Evolutionary conservation across 371 early-diverging fungal genomes (phyloP), one percentile per base, ranked within the genome.

Genomic region (Apophysomyces variabilis): DNA sequence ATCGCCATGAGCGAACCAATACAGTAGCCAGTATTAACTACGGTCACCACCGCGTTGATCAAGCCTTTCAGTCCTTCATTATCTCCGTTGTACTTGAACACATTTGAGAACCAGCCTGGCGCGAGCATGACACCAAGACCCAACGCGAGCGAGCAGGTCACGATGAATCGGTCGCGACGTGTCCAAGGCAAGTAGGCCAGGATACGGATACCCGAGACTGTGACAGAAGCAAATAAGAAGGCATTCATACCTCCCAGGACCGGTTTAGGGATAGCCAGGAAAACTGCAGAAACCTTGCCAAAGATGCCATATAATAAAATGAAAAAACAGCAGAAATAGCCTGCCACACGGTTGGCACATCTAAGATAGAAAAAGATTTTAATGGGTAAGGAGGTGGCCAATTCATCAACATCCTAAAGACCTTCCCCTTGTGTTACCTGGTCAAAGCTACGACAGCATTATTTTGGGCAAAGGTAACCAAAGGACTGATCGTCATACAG

Each of bases 381-480:
- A 45, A 45, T 16, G 7, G 1, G 21, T 38, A n/a, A 26, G 32
- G 32, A 26, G 32, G 32, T 26, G 32, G 32, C 32, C 32, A 26
- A 26, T 26, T 26, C 32, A 26, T 26, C 3, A 26, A 26, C 3
- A 26, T 26, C 3, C 32, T 26, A 26, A 26, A 13, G 41, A 5
- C 35, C 12, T 13, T 38, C 13, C 3, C 54, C 54, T 56, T 47
- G 11, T 11, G 37, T 37, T 45, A 58, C 59, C 57, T 66, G 45
- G 75, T 87, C 68, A 85, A 66, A 9, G 89, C 85, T 47, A 87
- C 76, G 59, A 88, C 82, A 66, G 88, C 87, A 65, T 88, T 89
- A 67, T 88, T 88, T 61, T 88, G 88, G 5, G 89, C 88, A 71
- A 86, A 87, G 7, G 86, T 85, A 6, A 84, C 83, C 68, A 87